A percentile compares a stretch with the other conserved stretches of the same genome.
Evolutionary conservation across 331 rosid species (phyloP).

Genomic region (Spiraea crenata): DNA sequence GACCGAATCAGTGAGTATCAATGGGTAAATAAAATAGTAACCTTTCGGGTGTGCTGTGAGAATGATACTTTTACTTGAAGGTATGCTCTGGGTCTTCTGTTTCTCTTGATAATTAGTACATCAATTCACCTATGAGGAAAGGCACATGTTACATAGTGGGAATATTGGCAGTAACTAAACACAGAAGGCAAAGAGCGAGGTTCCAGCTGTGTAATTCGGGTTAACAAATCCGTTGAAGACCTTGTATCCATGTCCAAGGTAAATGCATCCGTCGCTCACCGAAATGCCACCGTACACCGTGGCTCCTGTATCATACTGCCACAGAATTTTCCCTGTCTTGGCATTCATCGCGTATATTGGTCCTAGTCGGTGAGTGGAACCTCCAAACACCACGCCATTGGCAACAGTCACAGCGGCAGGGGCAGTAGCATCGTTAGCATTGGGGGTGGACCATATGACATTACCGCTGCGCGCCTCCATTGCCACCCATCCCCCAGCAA

Average conservation of each 20-base stretch:
- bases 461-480: constrained; percentile 45
- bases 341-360: constrained; percentile 46
- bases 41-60: no score
- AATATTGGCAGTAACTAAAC: constrained; percentile 5
- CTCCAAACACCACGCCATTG: constrained; percentile 59
- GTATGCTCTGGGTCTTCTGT: background rate
- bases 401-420: constrained; percentile 57
- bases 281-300: constrained; percentile 57
- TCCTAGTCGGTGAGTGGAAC: constrained; percentile 43
- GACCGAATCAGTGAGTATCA: no score
- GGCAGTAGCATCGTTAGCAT: constrained; percentile 35
- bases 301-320: constrained; percentile 54
- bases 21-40: no score
- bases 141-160: background rate
- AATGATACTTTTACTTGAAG: background rate
- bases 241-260: constrained; percentile 57
- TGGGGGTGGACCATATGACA: constrained; percentile 47
- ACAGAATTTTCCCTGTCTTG: constrained; percentile 40
- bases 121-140: background rate
- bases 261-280: constrained; percentile 55
- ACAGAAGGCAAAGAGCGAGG: constrained; percentile 49
- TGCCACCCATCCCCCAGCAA: constrained; percentile 65
- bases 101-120: background rate
- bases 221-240: constrained; percentile 28
- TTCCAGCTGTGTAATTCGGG: constrained; percentile 37